Base-by-base conservation (phyloP, 1,139 yeast genomes). In the Nakaseomyces delphensis region DNA sequence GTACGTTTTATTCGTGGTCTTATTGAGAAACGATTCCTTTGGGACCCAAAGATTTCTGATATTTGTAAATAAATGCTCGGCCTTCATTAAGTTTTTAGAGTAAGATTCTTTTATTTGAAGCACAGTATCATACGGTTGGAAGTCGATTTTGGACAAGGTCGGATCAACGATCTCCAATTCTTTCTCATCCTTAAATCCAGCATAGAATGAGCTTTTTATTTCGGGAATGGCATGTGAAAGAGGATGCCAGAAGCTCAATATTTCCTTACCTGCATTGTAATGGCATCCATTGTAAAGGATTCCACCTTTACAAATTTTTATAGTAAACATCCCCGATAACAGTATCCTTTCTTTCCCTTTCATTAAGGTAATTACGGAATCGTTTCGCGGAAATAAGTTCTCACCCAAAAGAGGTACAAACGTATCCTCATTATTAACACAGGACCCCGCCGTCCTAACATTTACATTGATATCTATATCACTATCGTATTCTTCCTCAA, bases 301-400 rank as follows among this genome's bases (percentile, higher is more conserved):
- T 0, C 79, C 76, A 13, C 95, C 95, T 52, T 76, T 66, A 41
- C 74, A 68, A 0, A 84, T 66, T 5, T 65, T 63, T 19, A 84
- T 41, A 6, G 50, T 55, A 52, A 72, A 80, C 48, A 75, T 78
- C 0, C 95, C 95, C 36, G 71, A 68, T 1, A 83, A 46, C 25
- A 77, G 61, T 2, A 84, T 50, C 30, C 63, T 63, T 3, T 56
- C 54, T 39, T 64, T 64, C 16, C 79, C 38, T 5, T 50, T 51
- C 4, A 33, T 15, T 33, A 33, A 33, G 7, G 51, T 32, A 3
- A 50, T 24, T 16, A 50, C 36, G 2, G 43, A 37, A 10, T 42
- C 43, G 9, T 39, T 28, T 10, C 21, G 36, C 15, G 40, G 11
- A 32, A 45, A 42, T 24, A 41, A 23, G 35, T 52, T 52, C 11